Percentiles rank a stretch among this genome's conserved stretches.
phyloP scores from a whole-genome alignment of 176 grass and related monocot species.

The Panicum miliaceum region DNA sequence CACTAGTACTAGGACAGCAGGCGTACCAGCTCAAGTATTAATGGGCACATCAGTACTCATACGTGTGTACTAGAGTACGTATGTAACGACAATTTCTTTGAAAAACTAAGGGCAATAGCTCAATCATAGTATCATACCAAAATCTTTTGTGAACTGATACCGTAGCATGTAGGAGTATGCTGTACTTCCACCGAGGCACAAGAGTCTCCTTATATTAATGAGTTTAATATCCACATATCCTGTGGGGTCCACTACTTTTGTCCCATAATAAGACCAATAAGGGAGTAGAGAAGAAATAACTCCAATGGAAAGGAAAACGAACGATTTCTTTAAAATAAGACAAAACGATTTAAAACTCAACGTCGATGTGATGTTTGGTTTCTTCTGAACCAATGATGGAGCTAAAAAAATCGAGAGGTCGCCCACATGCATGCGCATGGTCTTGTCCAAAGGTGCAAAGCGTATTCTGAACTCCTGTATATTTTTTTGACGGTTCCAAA shows the following conservation, averaged over 20 bases:
- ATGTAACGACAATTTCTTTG: conserved; percentile 9
- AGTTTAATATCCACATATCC: neutral
- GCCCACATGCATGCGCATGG: neutral
- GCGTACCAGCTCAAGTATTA: neutral
- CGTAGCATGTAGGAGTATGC: neutral
- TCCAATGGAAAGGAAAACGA: neutral
- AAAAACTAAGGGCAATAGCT: neutral
- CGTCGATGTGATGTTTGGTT: neutral
- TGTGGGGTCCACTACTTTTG: neutral
- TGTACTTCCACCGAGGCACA: neutral
- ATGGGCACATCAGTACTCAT: neutral
- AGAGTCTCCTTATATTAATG: neutral
- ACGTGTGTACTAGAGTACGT: neutral
- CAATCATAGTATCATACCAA: neutral
- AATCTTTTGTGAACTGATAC: neutral
- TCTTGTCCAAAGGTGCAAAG: neutral
- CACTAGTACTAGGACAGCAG: neutral
- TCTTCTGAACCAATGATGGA: neutral
- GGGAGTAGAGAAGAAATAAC: neutral
- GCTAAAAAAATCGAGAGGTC: neutral
- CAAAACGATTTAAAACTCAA: neutral
- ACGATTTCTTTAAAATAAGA: neutral
- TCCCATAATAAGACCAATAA: neutral
- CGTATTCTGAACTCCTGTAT: neutral
- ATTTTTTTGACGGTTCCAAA: neutral